Evolutionary conservation across 169 alveolate genomes (phyloP), one percentile per base, ranked within the genome.

Genomic region (Cytauxzoon felis): DNA sequence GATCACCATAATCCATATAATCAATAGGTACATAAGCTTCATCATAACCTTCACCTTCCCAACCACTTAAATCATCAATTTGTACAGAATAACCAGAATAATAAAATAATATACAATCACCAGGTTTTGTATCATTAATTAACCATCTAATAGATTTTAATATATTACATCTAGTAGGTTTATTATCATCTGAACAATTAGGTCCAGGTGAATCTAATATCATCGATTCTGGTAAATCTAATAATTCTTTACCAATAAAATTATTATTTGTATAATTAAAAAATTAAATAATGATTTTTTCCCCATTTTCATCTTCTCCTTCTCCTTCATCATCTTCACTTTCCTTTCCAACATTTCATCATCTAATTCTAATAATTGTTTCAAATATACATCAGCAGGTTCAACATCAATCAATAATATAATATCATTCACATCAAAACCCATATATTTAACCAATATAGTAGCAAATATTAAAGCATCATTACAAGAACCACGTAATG

Each of bases 31-130:
- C 85, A 38, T 91, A 60, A 21, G 95, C 96, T 79, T 92, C 96
- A 60, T 92, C 96, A 58, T 83, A 92, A 27, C 96, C 96, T 60
- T 92, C 96, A 7, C 95, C 96, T 45, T 92, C 96, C 88, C 92
- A 92, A 27, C 95, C 95, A 45, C 92, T 78, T 90, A 92, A 73
- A 47, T 91, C 92, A 57, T 92, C 96, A 13, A 87, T 89, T 66
- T 91, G 96, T 6, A 91, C 89, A 56, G 94, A 81, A 78, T 92
- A 94, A 19, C 96, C 96, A 45, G 96, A 88, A 73, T 83, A 92
- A 75, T 88, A 92, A 58, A 92, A 92, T 43, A 92, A 84, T 26
- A 85, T 82, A 33, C 88, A 68, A 81, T 87, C 93, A 18, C 85
- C 81, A 24, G 93, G 88, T 19, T 61, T 59, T 1, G 93, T 85